Percentiles rank a stretch among this genome's conserved stretches.
These are phyloP conservation scores for Eremochloa ophiuroides DNA, from an alignment of 176 grass and related monocot genomes.

Conservation along the genomic window DNA sequence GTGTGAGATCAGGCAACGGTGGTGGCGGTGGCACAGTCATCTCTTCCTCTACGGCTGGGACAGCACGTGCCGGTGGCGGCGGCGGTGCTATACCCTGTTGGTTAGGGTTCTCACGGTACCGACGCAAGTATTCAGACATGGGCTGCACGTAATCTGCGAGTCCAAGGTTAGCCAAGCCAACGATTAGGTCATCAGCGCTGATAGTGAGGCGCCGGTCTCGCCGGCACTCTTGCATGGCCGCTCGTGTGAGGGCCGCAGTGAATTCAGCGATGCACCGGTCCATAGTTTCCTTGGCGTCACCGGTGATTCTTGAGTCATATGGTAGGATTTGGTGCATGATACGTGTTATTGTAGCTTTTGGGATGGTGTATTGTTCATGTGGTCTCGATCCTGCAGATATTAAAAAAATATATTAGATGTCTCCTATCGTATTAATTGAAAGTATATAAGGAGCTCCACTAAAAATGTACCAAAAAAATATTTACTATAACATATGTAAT, in stretches of 20 bases:
- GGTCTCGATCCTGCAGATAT: not conserved
- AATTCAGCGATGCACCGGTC: too few relatives aligned
- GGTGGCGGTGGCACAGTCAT: too few relatives aligned
- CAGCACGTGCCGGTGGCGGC: accelerated
- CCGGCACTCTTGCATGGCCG: too few relatives aligned
- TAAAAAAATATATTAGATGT: too few relatives aligned
- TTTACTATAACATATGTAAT: not conserved
- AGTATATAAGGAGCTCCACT: too few relatives aligned
- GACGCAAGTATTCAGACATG: not conserved
- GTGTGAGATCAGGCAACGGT: not conserved
- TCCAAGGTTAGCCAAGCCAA: not conserved
- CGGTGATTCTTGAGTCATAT: too few relatives aligned
- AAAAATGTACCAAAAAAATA: not conserved
- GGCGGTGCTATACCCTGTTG: not conserved
- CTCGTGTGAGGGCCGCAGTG: too few relatives aligned
- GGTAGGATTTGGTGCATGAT: slow-evolving; percentile 8
- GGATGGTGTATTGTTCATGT: not conserved
- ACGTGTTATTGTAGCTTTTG: not conserved
- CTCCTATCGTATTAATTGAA: too few relatives aligned
- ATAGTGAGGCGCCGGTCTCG: too few relatives aligned
- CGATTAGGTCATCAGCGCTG: too few relatives aligned
- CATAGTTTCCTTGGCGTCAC: too few relatives aligned
- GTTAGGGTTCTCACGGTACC: not conserved
- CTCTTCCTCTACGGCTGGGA: too few relatives aligned
- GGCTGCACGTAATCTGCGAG: slow-evolving; percentile 17